Conservation (phyloP, 176 grass and related monocot species). For the Typha latifolia region DNA sequence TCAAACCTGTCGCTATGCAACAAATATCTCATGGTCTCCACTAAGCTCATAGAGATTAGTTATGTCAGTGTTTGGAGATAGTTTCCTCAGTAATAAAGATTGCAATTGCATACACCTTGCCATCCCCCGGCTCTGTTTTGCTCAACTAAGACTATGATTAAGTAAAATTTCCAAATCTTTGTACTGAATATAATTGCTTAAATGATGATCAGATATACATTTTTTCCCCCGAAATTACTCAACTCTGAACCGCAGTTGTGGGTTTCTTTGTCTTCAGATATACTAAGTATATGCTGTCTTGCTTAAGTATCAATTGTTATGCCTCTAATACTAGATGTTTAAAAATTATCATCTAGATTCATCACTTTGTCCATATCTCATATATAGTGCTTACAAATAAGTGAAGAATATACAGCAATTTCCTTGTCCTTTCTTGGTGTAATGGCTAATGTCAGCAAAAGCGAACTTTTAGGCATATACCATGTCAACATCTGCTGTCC, state of each 20-base stretch:
- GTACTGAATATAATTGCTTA: too few species aligned
- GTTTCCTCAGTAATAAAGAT: not conserved
- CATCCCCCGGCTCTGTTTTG: not conserved
- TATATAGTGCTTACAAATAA: not conserved
- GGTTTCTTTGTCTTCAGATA: too few species aligned
- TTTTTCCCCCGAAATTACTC: too few species aligned
- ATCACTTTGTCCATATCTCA: not conserved
- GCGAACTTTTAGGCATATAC: not conserved
- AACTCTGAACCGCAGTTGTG: too few species aligned
- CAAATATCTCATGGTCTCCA: not conserved
- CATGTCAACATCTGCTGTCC: not conserved
- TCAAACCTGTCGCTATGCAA: conserved; percentile 6
- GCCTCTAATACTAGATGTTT: not conserved
- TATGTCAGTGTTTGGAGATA: not conserved
- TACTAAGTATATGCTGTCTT: too few species aligned
- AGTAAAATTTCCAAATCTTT: too few species aligned
- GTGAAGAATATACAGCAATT: not conserved
- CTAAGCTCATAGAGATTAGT: not conserved
- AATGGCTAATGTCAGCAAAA: not conserved
- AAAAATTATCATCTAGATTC: not conserved
- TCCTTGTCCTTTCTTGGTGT: not conserved
- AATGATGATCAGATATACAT: too few species aligned
- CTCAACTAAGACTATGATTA: not conserved
- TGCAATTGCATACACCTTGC: not conserved
- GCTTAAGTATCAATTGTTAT: not conserved